Evolutionary conservation across 768 basidiomycete genomes (phyloP).

Genomic region (Exsudoporus frostii): DNA sequence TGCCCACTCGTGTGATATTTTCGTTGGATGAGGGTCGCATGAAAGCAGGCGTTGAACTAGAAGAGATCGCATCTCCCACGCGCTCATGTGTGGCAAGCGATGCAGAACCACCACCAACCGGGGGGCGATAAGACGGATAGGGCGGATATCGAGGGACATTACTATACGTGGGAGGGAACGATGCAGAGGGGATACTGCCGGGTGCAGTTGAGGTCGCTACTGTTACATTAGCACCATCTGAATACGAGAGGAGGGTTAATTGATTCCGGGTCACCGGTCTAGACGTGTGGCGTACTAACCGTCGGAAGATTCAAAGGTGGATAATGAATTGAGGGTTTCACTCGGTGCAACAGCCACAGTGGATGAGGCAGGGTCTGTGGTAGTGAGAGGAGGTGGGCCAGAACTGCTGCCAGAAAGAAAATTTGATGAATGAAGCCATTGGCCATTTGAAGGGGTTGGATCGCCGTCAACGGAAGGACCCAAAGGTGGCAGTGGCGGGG

Average conservation of each 20-base stretch:
- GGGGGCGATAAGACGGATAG: constrained; percentile 25
- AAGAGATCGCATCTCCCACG: constrained; percentile 9
- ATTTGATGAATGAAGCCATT: constrained; percentile 20
- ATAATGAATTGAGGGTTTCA: constrained; percentile 14
- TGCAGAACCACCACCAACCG: constrained; percentile 6
- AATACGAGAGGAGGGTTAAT: constrained; percentile 8
- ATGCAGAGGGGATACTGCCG: constrained; percentile 14
- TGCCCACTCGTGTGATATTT: constrained; percentile 3
- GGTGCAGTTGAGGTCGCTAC: constrained; percentile 11
- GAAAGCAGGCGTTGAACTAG: constrained; percentile 10
- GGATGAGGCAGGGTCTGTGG: constrained; percentile 6
- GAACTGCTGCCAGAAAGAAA: constrained; percentile 17
- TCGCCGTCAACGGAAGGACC: constrained; percentile 19
- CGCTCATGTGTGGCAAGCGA: constrained; percentile 17
- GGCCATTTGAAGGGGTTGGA: constrained; percentile 10
- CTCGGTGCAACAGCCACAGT: constrained; percentile 7
- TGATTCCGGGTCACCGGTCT: constrained; percentile 3
- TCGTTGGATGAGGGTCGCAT: constrained; percentile 19
- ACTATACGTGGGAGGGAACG: constrained; percentile 21
- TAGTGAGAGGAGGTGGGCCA: constrained; percentile 1
- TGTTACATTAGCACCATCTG: constrained; percentile 10
- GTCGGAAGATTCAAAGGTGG: constrained; percentile 17
- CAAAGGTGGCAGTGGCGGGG: constrained; percentile 27
- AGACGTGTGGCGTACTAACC: constrained; percentile 19
- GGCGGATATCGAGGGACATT: constrained; percentile 21